These are phyloP conservation scores for Globisporangium ultimum DNA, from an alignment of 352 stramenopile genomes.

Conservation along the genomic window DNA sequence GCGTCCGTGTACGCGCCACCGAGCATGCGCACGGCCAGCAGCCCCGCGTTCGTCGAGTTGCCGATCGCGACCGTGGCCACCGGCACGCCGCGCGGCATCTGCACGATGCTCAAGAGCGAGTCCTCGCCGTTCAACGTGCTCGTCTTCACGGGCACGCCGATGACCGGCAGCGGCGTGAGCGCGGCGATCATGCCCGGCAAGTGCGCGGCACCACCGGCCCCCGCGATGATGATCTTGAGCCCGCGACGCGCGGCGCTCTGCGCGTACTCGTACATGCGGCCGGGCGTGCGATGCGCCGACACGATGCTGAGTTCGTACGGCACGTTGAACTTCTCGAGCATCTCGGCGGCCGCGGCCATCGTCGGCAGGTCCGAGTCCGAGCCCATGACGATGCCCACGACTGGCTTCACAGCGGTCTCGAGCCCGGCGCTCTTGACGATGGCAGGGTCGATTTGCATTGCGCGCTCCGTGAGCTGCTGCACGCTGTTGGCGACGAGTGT, in stretches of 20 bases:
- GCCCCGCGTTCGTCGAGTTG: constrained; percentile 96
- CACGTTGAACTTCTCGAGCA: constrained; percentile 95
- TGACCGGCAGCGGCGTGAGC: constrained; percentile 86
- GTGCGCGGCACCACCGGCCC: constrained; percentile 96
- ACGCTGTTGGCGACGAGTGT: constrained; percentile 92
- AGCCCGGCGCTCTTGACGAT: constrained; percentile 40
- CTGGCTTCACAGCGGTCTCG: constrained; percentile 18
- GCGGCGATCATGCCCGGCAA: constrained; percentile 94
- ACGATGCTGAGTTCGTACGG: constrained; percentile 98
- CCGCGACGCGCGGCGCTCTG: constrained; percentile 85
- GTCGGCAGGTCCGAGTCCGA: constrained; percentile 96
- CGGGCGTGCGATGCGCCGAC: constrained; percentile 96
- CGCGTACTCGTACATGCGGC: constrained; percentile 96
- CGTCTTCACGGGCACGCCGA: constrained; percentile 98
- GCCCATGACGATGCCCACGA: constrained; percentile 91
- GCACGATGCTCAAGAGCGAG: constrained; percentile 97
- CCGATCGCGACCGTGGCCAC: constrained; percentile 98
- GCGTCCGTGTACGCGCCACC: constrained; percentile 74
- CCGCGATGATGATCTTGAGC: constrained; percentile 93
- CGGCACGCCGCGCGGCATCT: constrained; percentile 98
- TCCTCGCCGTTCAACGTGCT: constrained; percentile 97
- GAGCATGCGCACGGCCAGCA: constrained; percentile 97
- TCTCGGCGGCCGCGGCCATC: constrained; percentile 94
- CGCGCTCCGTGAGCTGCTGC: constrained; percentile 75
- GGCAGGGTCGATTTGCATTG: constrained; percentile 45